Evolutionary conservation across 441 rosid genomes (phyloP), one percentile per base, ranked within the genome.

Genomic region (Arabidopsis lyrata): DNA sequence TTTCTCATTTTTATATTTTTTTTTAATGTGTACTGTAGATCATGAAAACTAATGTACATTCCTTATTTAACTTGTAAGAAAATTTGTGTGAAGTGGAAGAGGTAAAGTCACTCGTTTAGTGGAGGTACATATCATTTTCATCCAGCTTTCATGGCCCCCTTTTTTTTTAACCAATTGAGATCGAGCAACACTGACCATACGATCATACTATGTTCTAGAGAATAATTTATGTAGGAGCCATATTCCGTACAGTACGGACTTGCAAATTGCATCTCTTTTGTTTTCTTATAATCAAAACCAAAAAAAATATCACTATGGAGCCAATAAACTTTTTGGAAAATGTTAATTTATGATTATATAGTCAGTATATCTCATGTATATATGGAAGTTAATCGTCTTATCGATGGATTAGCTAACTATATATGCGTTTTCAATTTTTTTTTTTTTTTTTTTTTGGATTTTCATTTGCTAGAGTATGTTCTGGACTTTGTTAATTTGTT

Each of bases 31-130:
- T 65, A 41, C 31, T 63, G 61, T 76, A 75, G 70, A 39, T 48
- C 5, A 22, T 13, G 18, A 58, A 38, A 45, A 38, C 31, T 63
- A 29, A 41, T 63, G 20, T 63, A 13, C 3, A n/a, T 57, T 39
- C 5, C 6, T 7, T 47, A 22, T 38, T 49, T 18, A 54, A 18
- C 20, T 20, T 48, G 18, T 32, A 12, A 4, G 18, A 24, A 36
- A 36, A 47, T 27, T 36, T 36, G 14, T 77, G 80, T 70, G 76
- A 64, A 57, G 0, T 12, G 49, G 10, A 70, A 70, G 42, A 70
- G 76, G 72, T 77, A 57, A 57, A 70, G 76, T 70, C 71, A 48
- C 38, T 76, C 70, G 66, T 70, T 44, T 42, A 55, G 50, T 12
- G 8, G 31, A 6, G 31, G 76, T 39, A 76, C 76, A 57, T 31